Evolutionary conservation across 1,284 basidiomycete species (phyloP), one percentile per base, ranked within the genome.

Genomic region (Vanrija humicola): DNA sequence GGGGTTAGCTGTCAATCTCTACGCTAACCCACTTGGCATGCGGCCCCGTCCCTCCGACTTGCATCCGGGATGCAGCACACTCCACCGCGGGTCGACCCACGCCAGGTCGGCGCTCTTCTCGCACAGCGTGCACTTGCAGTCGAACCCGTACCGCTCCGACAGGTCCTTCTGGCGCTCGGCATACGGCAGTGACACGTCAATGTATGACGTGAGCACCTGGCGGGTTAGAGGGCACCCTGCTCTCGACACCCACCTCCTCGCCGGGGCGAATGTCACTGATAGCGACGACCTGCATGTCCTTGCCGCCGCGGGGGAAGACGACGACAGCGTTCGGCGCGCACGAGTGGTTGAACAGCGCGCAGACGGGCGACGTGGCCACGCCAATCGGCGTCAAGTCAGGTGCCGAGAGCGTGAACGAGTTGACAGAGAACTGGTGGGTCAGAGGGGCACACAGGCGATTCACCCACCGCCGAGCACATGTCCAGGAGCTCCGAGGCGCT

Each of bases 321-420:
- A 94, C 82, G 25, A 87, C 89, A 0, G 88, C 90, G 64, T 96
- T 95, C 0, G 94, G 93, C 21, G 83, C 81, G 68, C 94, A 98
- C 0, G 90, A 89, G 69, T 98, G 94, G 66, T 97, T 98, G 63
- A 89, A 82, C 29, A 97, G 80, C 0, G 93, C 91, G 10, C 86
- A 79, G 0, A 83, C 64, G 0, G 92, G 90, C 0, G 89, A 88
- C 25, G 94, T 81, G 28, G 86, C 84, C 2, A 87, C 84, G 15
- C 94, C 94, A 43, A 97, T 80, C 0, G 90, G 86, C 1, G 83
- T 81, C 9, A 95, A 77, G 4, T 86, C 74, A 0, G 88, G 84
- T 0, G 86, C 83, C 0, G 89, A 86, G 12, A 95, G 79, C 0
- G 91, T 87, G 70, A 96, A 90, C 0, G 92, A 87, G 70, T 97